Conservation (phyloP, 495 filamentous ascomycete genomes). For the Penicillium parvum region DNA sequence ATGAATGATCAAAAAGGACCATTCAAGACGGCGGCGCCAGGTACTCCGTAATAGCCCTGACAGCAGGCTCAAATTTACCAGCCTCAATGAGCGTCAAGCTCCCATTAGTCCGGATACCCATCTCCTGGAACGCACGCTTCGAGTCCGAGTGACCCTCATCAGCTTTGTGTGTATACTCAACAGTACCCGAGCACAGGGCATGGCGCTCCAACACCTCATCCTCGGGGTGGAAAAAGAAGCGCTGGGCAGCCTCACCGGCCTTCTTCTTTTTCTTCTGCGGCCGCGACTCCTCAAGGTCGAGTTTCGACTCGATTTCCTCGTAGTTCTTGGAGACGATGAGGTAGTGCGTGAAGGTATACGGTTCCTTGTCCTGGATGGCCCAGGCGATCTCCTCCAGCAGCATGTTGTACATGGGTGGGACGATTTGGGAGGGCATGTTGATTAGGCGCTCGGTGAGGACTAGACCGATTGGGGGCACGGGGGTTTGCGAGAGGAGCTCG, state of each 20-base stretch:
- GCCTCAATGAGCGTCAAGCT: conserved; percentile 76
- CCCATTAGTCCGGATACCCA: conserved; percentile 80
- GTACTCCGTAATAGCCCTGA: conserved; percentile 68
- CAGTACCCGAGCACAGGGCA: conserved; percentile 59
- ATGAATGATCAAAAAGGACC: conserved; percentile 12
- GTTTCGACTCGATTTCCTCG: conserved; percentile 73
- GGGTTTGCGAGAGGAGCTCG: conserved; percentile 50
- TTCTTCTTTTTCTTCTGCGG: conserved; percentile 76
- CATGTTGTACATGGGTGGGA: conserved; percentile 96
- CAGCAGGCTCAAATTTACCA: conserved; percentile 58
- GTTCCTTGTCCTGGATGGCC: conserved; percentile 86
- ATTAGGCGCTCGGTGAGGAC: conserved; percentile 87
- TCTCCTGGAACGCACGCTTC: conserved; percentile 89
- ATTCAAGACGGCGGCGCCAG: conserved; percentile 40
- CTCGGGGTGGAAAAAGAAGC: conserved; percentile 94
- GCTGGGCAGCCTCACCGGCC: conserved; percentile 41
- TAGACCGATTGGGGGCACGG: conserved; percentile 63
- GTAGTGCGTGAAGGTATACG: conserved; percentile 91
- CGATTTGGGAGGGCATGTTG: conserved; percentile 88
- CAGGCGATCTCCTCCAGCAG: conserved; percentile 86
- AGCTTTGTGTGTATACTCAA: conserved; percentile 70
- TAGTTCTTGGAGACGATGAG: conserved; percentile 88
- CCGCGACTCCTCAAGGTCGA: conserved; percentile 65
- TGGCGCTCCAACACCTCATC: conserved; percentile 83
- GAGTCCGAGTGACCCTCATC: conserved; percentile 79